A percentile compares a stretch with the other conserved stretches of the same genome.
phyloP scores from a whole-genome alignment of 768 basidiomycete species.

The Tremella yokohamensis region DNA sequence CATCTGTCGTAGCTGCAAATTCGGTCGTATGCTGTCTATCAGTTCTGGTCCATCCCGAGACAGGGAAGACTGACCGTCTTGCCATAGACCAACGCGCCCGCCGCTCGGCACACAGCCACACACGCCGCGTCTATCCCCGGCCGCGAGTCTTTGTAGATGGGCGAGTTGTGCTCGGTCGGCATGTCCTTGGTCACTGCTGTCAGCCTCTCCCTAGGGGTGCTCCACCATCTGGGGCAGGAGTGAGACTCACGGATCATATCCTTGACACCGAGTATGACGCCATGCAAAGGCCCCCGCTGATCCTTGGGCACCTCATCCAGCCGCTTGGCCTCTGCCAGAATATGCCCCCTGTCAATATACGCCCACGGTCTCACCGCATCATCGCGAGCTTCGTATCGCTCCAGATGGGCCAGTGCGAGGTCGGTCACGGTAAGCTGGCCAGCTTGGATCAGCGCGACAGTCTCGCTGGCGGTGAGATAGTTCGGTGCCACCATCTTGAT shows the following conservation, averaged over 20 bases:
- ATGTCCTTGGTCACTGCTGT: slow-evolving; percentile 27
- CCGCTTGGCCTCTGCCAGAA: slow-evolving; percentile 21
- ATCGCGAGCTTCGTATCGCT: slow-evolving; percentile 29
- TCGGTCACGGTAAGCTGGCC: slow-evolving; percentile 24
- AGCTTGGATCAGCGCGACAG: slow-evolving; percentile 16
- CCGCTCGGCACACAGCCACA: slow-evolving; percentile 31
- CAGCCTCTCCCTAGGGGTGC: no score
- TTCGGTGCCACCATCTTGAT: slow-evolving; percentile 10
- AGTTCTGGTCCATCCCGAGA: slow-evolving; percentile 23
- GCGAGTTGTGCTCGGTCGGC: slow-evolving; percentile 46
- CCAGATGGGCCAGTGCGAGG: slow-evolving; percentile 23
- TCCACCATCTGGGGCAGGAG: neutral
- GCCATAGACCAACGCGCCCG: slow-evolving; percentile 45
- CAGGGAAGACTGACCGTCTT: slow-evolving; percentile 25
- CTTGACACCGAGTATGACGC: slow-evolving; percentile 35
- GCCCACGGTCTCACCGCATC: slow-evolving; percentile 28
- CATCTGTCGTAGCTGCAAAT: slow-evolving; percentile 38
- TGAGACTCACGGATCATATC: slow-evolving; percentile 34
- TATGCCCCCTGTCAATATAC: slow-evolving; percentile 20
- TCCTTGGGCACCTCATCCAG: slow-evolving; percentile 30
- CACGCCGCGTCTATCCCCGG: slow-evolving; percentile 35
- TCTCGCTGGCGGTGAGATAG: slow-evolving; percentile 32
- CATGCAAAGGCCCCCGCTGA: slow-evolving; percentile 30
- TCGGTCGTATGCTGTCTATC: slow-evolving; percentile 38
- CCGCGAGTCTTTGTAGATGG: slow-evolving; percentile 35